Percentiles rank a stretch among this genome's conserved stretches.
phyloP scores from a whole-genome alignment of 1,139 yeast genomes.

The Suhomyces chickasaworum region DNA sequence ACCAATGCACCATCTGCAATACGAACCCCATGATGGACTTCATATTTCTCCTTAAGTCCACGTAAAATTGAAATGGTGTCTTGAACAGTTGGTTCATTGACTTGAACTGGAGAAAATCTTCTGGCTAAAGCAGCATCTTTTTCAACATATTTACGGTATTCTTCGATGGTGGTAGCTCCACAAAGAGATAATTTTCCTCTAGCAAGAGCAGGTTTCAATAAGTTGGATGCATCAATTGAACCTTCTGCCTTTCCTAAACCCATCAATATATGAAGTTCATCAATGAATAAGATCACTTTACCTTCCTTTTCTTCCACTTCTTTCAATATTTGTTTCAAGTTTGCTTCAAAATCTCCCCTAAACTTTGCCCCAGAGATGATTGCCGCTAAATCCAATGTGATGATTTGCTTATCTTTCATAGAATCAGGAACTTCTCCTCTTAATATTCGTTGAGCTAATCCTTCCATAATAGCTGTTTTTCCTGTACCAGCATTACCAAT shows the following conservation, averaged over 20 bases:
- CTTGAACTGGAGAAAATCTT: conserved; percentile 85
- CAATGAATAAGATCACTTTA: conserved; percentile 79
- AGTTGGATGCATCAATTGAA: conserved; percentile 90
- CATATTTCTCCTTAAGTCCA: conserved; percentile 91
- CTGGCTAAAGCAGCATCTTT: conserved; percentile 92
- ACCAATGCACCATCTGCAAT: conserved; percentile 91
- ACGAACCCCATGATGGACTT: conserved; percentile 98
- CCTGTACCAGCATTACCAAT: conserved; percentile 98
- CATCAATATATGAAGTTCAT: conserved; percentile 86
- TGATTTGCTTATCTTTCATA: conserved; percentile 79
- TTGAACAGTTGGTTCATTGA: conserved; percentile 88
- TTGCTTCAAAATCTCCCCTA: conserved; percentile 94
- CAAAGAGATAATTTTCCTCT: conserved; percentile 92
- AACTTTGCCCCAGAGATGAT: conserved; percentile 92
- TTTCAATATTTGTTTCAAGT: conserved; percentile 78
- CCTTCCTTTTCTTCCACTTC: conserved; percentile 87
- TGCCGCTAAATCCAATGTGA: conserved; percentile 84
- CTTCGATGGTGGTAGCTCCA: conserved; percentile 94
- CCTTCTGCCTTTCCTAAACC: conserved; percentile 97
- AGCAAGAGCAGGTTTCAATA: conserved; percentile 91
- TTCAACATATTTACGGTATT: conserved; percentile 82
- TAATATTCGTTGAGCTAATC: conserved; percentile 88
- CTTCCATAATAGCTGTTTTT: conserved; percentile 95
- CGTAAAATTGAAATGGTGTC: conserved; percentile 91
- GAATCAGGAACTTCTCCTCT: conserved; percentile 94